phyloP scores from a whole-genome alignment of 805 yeast species.

The Metschnikowia similis region DNA sequence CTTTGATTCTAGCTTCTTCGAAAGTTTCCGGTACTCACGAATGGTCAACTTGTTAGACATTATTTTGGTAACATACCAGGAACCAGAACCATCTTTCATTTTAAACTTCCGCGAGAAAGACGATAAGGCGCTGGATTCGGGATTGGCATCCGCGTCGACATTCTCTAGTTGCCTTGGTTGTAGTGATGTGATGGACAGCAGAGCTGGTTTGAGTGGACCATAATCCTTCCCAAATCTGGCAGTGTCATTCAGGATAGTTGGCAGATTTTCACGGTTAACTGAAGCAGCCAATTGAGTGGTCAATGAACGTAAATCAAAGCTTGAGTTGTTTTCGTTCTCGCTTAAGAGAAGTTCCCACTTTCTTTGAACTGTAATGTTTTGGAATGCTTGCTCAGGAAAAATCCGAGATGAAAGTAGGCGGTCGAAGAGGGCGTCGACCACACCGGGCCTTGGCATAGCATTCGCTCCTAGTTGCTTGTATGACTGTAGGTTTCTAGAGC shows the following conservation, averaged over 20 bases:
- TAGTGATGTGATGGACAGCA: background rate
- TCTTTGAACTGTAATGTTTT: constrained; percentile 30
- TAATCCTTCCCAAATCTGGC: background rate
- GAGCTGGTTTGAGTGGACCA: background rate
- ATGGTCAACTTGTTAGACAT: constrained; percentile 30
- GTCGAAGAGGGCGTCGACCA: constrained; percentile 40
- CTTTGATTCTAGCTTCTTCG: constrained; percentile 28
- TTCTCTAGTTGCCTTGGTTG: background rate
- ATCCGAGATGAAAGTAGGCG: constrained; percentile 34
- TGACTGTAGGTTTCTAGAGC: constrained; percentile 25
- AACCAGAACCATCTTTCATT: constrained; percentile 36
- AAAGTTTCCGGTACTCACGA: constrained; percentile 33
- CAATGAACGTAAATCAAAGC: constrained; percentile 31
- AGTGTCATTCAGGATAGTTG: background rate
- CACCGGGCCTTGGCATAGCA: constrained; percentile 31
- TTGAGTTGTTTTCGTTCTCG: constrained; percentile 36
- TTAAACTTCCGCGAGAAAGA: constrained; percentile 19
- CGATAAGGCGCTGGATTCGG: constrained; percentile 7
- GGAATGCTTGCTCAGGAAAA: constrained; percentile 32
- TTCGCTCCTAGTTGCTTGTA: constrained; percentile 31
- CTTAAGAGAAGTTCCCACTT: constrained; percentile 43
- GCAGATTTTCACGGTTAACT: background rate
- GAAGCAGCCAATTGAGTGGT: constrained; percentile 11
- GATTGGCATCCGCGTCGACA: background rate
- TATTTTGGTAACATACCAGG: constrained; percentile 37